These are phyloP conservation scores for Boechera stricta DNA, from an alignment of 345 rosid genomes.

Conservation along the genomic window DNA sequence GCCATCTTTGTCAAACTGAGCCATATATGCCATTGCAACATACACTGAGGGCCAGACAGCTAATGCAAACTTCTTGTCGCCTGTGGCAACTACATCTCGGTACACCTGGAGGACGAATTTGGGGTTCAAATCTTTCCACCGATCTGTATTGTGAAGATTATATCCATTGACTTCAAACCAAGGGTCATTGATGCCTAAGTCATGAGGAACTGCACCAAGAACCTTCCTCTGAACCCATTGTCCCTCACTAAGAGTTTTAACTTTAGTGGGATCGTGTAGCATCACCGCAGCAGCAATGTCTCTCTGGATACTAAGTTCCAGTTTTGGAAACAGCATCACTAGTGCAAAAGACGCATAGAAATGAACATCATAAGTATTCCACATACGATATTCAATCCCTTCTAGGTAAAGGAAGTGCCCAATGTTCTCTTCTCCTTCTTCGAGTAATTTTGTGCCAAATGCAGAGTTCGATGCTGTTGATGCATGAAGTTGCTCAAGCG, in stretches of 20 bases:
- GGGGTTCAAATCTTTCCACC: constrained; percentile 96
- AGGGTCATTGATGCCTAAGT: constrained; percentile 78
- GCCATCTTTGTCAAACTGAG: constrained; percentile 89
- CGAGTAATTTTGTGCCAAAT: constrained; percentile 85
- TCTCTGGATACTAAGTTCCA: constrained; percentile 88
- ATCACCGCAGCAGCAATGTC: constrained; percentile 94
- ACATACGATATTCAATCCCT: constrained; percentile 90
- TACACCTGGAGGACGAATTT: constrained; percentile 94
- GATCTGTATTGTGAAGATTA: constrained; percentile 64
- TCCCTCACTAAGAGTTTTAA: constrained; percentile 66
- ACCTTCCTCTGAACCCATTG: constrained; percentile 73
- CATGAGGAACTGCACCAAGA: constrained; percentile 97
- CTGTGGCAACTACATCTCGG: constrained; percentile 87
- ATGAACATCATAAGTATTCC: constrained; percentile 97
- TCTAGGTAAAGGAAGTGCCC: constrained; percentile 95
- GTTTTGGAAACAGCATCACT: constrained; percentile 85
- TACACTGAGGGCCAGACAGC: constrained; percentile 95
- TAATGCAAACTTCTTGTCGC: constrained; percentile 75
- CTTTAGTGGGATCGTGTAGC: constrained; percentile 84
- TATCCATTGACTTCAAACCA: constrained; percentile 94
- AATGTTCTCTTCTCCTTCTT: constrained; percentile 90
- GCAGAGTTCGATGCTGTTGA: constrained; percentile 76
- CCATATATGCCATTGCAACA: constrained; percentile 89
- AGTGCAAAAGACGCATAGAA: constrained; percentile 90
- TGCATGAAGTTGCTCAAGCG: constrained; percentile 66